Percentiles rank a stretch among this genome's conserved stretches.
Evolutionary conservation across 495 filamentous ascomycete species (phyloP).

Genomic region (Copromyces sp.): DNA sequence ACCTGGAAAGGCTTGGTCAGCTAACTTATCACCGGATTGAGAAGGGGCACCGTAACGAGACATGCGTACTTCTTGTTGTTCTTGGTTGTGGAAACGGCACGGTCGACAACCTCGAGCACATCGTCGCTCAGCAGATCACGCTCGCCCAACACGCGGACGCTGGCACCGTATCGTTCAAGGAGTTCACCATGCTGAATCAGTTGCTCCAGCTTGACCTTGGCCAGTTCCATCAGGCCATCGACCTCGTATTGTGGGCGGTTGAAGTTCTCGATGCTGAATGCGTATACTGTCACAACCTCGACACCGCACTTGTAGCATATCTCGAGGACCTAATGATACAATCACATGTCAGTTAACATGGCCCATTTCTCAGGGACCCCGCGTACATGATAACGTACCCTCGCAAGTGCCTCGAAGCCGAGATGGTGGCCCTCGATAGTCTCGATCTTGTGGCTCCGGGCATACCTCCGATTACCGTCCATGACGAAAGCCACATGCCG

Average conservation of each 20-base stretch:
- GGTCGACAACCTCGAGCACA: slow-evolving; percentile 77
- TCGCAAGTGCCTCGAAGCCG: slow-evolving; percentile 88
- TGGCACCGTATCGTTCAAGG: slow-evolving; percentile 84
- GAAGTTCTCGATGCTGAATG: slow-evolving; percentile 98
- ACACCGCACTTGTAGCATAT: slow-evolving; percentile 96
- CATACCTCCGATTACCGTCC: slow-evolving; percentile 94
- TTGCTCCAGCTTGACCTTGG: slow-evolving; percentile 84
- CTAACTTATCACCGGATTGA: not conserved
- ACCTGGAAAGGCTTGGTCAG: slow-evolving; percentile 31
- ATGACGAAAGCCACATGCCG: slow-evolving; percentile 96
- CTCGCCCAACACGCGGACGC: slow-evolving; percentile 73
- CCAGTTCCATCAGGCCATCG: slow-evolving; percentile 95
- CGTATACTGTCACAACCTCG: slow-evolving; percentile 92
- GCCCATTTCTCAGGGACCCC: not conserved
- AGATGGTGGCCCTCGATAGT: slow-evolving; percentile 94
- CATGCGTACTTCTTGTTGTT: slow-evolving; percentile 59
- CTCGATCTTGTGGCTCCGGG: slow-evolving; percentile 81
- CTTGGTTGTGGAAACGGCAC: slow-evolving; percentile 70
- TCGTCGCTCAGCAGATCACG: slow-evolving; percentile 71
- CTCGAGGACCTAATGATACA: slow-evolving; percentile 62
- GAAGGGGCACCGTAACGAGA: not conserved
- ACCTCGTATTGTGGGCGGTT: slow-evolving; percentile 97
- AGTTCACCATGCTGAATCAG: slow-evolving; percentile 88
- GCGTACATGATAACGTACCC: slow-evolving; percentile 35
- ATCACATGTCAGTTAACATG: slow-evolving; percentile 7